Conservation (phyloP, 805 yeast genomes). For the Tetrapisispora fleetii region DNA sequence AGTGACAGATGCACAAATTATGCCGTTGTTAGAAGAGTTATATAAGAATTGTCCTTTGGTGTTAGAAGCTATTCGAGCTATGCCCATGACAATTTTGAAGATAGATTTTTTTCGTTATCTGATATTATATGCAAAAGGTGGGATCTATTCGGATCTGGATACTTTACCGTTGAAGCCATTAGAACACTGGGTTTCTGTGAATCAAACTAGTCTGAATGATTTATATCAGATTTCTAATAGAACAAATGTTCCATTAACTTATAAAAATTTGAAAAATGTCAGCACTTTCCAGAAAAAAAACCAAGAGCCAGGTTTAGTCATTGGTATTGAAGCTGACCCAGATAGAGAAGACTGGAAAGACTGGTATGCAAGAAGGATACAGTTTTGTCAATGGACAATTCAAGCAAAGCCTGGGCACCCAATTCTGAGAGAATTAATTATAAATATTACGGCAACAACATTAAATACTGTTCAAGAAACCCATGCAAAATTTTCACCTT, state of each 20-base stretch:
- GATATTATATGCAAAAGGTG: slow-evolving; percentile 79
- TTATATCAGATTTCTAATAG: slow-evolving; percentile 9
- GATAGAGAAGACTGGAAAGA: slow-evolving; percentile 89
- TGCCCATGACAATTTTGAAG: slow-evolving; percentile 74
- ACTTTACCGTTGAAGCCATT: slow-evolving; percentile 80
- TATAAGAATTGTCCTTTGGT: slow-evolving; percentile 66
- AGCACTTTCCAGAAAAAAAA: neutral
- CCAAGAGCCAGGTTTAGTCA: slow-evolving; percentile 55
- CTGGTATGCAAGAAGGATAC: slow-evolving; percentile 89
- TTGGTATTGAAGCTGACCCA: slow-evolving; percentile 96
- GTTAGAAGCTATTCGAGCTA: slow-evolving; percentile 52
- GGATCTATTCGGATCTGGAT: slow-evolving; percentile 84
- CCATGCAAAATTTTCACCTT: slow-evolving; percentile 1
- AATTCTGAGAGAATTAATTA: slow-evolving; percentile 65
- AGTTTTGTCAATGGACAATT: slow-evolving; percentile 95
- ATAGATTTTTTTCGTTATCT: slow-evolving; percentile 90
- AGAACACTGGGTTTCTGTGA: slow-evolving; percentile 58
- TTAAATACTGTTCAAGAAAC: slow-evolving; percentile 29
- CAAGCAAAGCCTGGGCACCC: slow-evolving; percentile 91
- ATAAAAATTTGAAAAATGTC: neutral
- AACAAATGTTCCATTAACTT: neutral
- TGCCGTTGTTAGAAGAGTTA: slow-evolving; percentile 45
- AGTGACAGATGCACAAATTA: slow-evolving; percentile 58
- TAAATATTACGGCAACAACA: slow-evolving; percentile 70
- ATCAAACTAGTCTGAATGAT: slow-evolving; percentile 16